phyloP scores from a whole-genome alignment of 2,329 filamentous ascomycete genomes.

The Emergomyces orientalis region DNA sequence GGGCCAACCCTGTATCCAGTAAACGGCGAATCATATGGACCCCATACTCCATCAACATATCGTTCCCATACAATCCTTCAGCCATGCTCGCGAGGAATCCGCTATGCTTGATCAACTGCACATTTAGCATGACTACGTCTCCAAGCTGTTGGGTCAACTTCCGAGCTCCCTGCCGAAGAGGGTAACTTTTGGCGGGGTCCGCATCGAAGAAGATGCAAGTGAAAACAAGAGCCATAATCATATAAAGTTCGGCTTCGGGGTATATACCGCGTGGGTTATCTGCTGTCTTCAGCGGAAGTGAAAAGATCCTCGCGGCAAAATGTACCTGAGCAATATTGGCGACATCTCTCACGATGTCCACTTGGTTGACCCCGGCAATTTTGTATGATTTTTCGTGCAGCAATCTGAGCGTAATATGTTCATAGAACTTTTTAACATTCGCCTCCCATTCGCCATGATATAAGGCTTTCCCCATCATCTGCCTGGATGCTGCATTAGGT shows the following conservation, averaged over 20 bases:
- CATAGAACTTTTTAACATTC: conserved; percentile 16
- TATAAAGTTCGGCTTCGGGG: conserved; percentile 47
- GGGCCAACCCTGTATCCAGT: conserved; percentile 37
- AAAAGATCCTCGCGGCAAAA: conserved; percentile 21
- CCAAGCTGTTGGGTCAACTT: conserved; percentile 32
- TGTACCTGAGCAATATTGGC: conserved; percentile 20
- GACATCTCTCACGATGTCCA: conserved; percentile 21
- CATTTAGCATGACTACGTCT: conserved; percentile 32
- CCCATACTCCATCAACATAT: conserved; percentile 43
- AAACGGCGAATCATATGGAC: conserved; percentile 48
- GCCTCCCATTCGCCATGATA: conserved; percentile 15
- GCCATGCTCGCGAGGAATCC: conserved; percentile 27
- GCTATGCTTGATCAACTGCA: conserved; percentile 29
- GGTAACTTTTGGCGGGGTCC: conserved; percentile 40
- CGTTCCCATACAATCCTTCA: conserved; percentile 22
- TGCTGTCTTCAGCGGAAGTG: conserved; percentile 19
- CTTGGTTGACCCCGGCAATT: conserved; percentile 31
- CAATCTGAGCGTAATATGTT: conserved; percentile 15
- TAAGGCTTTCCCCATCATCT: conserved; percentile 16
- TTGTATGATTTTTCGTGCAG: conserved; percentile 34
- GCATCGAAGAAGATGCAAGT: conserved; percentile 41
- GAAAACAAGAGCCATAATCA: conserved; percentile 41
- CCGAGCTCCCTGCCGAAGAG: conserved; percentile 36
- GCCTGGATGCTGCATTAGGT: conserved; percentile 14
- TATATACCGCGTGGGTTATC: conserved; percentile 29